A percentile compares a stretch with the other conserved stretches of the same genome.
phyloP scores from a whole-genome alignment of 2,329 filamentous ascomycete species.

The Trichoderma afroharzianum region DNA sequence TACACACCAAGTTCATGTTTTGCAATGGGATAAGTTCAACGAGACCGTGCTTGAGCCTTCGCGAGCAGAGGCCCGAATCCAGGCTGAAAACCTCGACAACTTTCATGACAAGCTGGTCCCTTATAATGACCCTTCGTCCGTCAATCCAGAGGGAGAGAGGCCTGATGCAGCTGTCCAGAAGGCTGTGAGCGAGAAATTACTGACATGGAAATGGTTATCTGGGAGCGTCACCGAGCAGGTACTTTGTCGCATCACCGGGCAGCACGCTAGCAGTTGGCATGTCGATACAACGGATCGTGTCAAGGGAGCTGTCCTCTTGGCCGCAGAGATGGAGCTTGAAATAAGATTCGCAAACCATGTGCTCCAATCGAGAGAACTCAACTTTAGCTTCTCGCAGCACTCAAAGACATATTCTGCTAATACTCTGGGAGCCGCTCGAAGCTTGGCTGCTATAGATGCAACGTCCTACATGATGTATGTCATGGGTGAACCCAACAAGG shows the following conservation, averaged over 20 bases:
- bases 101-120: slow-evolving; percentile 43
- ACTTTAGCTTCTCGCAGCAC: slow-evolving; percentile 45
- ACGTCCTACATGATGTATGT: slow-evolving; percentile 44
- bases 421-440: slow-evolving; percentile 36
- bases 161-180: slow-evolving; percentile 15
- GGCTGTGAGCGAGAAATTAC: slow-evolving; percentile 26
- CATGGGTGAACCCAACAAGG: slow-evolving; percentile 30
- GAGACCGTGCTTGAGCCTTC: slow-evolving; percentile 51
- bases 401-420: slow-evolving; percentile 41
- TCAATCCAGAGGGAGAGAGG: slow-evolving; percentile 15
- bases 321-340: slow-evolving; percentile 39
- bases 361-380: slow-evolving; percentile 40
- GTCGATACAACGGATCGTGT: slow-evolving; percentile 53
- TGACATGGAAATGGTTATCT: slow-evolving; percentile 53
- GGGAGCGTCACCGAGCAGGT: slow-evolving; percentile 43
- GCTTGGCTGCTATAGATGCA: slow-evolving; percentile 46
- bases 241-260: slow-evolving; percentile 46
- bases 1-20: slow-evolving; percentile 39
- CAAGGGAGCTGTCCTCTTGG: slow-evolving; percentile 39
- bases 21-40: slow-evolving; percentile 55
- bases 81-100: slow-evolving; percentile 38
- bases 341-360: slow-evolving; percentile 33
- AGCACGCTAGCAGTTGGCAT: slow-evolving; percentile 43
- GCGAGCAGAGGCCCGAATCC: slow-evolving; percentile 43
- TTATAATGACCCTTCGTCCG: slow-evolving; percentile 38